Base-by-base conservation (phyloP, 1,139 yeast species). In the Suhomyces yuchorum region DNA sequence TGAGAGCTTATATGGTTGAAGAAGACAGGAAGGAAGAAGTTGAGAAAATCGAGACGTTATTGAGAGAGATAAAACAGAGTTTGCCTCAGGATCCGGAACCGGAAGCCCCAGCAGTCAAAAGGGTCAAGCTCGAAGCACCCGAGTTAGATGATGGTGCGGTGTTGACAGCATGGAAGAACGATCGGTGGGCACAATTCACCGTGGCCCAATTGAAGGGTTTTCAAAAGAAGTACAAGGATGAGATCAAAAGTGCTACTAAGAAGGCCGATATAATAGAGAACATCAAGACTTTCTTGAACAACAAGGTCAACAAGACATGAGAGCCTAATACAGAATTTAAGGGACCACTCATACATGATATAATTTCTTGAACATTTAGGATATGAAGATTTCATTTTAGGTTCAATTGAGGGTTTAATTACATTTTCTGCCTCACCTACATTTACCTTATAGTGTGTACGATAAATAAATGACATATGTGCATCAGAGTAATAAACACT, bases 181-280 rank as follows among this genome's bases (percentile, higher is more conserved):
- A 68, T 32, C 56, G 57, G 4, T 65, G 79, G 63, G 44, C 53
- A 6, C 54, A 60, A 23, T 76, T 75, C 50, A 73, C 70, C 7
- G 71, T 72, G 35, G 64, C 67, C 4, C 81, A 78, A 53, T 62
- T 80, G 37, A 67, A 63, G 48, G 62, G 56, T 11, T 78, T 73
- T 49, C 67, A 69, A 40, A 60, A 58, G 23, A 61, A 63, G 22
- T 68, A 75, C 52, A 68, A 68, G 37, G 57, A 58, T 28, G 51
- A 62, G 26, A 74, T 77, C 19, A 66, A 63, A 28, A 50, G 56
- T 30, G 81, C 73, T 0, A 56, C 65, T 1, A 72, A 63, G 47
- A 80, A 78, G 56, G 70, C 60, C 15, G 82, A 71, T 32, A 57
- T 78, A 57, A 66, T 79, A 26, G 69, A 66, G 9, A 77, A 71